These are phyloP conservation scores for Acarospora socialis DNA, from an alignment of 2,329 filamentous ascomycete species.

Conservation along the genomic window DNA sequence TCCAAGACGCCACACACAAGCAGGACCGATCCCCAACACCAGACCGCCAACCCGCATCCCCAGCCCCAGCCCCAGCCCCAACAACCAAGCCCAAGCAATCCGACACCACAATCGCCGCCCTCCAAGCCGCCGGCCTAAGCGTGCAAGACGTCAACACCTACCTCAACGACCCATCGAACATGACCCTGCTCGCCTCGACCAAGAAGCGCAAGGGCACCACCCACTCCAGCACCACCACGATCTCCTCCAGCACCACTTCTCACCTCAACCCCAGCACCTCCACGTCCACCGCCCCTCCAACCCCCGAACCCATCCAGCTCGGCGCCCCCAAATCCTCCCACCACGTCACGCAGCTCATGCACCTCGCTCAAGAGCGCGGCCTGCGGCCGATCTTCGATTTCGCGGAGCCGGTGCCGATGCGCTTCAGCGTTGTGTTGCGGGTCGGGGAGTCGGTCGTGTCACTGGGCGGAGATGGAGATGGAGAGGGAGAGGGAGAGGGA, in stretches of 20 bases:
- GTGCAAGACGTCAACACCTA: constrained; percentile 47
- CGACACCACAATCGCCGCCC: too few relatives aligned
- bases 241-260: too few relatives aligned
- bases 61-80: too few relatives aligned
- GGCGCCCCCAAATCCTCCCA: constrained; percentile 9
- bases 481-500: too few relatives aligned
- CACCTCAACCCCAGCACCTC: background rate
- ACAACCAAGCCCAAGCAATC: too few relatives aligned
- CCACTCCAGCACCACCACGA: too few relatives aligned
- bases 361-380: constrained; percentile 10
- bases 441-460: constrained; percentile 6
- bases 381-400: constrained; percentile 9
- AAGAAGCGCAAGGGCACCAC: background rate
- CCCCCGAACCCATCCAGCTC: constrained; percentile 6
- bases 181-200: constrained; percentile 2
- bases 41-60: too few relatives aligned
- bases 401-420: constrained; percentile 4
- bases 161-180: constrained; percentile 26
- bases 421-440: constrained; percentile 8
- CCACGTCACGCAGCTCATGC: constrained; percentile 7
- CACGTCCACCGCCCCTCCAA: background rate
- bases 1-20: too few relatives aligned
- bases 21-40: too few relatives aligned
- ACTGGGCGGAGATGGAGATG: too few relatives aligned
- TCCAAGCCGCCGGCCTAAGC: constrained; percentile 28